These are phyloP conservation scores for Primulina eburnea DNA, from an alignment of 257 asterid species.

Conservation along the genomic window DNA sequence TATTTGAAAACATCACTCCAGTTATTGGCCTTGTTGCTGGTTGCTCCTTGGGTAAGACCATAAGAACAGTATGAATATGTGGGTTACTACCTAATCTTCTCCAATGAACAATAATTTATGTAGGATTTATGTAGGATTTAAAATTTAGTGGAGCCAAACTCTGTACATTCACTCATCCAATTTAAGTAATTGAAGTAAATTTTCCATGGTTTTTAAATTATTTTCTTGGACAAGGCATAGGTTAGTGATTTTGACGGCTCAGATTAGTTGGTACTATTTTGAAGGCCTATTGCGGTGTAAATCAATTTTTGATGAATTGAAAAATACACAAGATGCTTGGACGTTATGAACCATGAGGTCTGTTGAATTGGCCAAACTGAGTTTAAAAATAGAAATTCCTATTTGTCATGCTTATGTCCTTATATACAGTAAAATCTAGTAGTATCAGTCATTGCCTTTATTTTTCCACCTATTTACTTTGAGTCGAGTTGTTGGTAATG, in stretches of 20 bases:
- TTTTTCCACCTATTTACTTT: not conserved
- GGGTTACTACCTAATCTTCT: not conserved
- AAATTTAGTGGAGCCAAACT: not conserved
- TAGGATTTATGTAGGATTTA: not conserved
- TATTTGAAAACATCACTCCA: not conserved
- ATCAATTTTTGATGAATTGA: not conserved
- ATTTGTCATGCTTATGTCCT: not conserved
- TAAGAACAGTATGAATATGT: not conserved
- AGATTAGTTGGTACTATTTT: not conserved
- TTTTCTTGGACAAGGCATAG: not conserved
- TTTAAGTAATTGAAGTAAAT: no score
- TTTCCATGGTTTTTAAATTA: not conserved
- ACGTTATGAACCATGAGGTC: not conserved
- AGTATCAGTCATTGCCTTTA: not conserved
- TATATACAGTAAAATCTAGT: no score
- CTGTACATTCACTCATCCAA: not conserved
- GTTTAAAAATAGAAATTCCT: not conserved
- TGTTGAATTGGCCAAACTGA: not conserved
- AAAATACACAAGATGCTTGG: not conserved
- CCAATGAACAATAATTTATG: not conserved
- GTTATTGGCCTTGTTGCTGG: not conserved
- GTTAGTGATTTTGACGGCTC: not conserved
- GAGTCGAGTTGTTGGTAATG: not conserved
- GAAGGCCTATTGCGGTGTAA: not conserved
- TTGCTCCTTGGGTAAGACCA: not conserved